Percentiles rank a stretch among this genome's conserved stretches.
Evolutionary conservation across 2,329 filamentous ascomycete genomes (phyloP).

Genomic region (Aspergillus transmontanensis): DNA sequence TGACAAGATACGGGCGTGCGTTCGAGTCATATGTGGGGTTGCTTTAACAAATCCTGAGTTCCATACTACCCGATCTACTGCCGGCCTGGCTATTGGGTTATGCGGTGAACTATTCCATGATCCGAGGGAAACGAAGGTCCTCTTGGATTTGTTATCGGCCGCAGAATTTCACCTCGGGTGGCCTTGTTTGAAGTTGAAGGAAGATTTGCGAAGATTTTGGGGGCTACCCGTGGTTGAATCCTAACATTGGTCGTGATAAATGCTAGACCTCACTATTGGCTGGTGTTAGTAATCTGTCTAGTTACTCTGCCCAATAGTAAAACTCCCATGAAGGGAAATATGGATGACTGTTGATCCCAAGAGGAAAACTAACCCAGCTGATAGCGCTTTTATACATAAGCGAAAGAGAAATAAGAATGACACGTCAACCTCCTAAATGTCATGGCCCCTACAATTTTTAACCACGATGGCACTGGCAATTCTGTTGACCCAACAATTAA

Average conservation of each 20-base stretch:
- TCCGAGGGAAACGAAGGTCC: neutral
- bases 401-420: too few relatives aligned
- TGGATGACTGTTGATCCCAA: too few relatives aligned
- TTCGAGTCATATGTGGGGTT: conserved; percentile 8
- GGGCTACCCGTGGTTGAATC: neutral
- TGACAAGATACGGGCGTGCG: neutral
- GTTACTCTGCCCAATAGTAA: neutral
- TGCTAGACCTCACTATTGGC: neutral
- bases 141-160: neutral
- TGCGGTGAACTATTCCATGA: conserved; percentile 9
- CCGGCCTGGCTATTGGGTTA: conserved; percentile 4
- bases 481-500: too few relatives aligned
- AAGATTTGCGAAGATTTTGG: conserved; percentile 4
- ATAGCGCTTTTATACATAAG: too few relatives aligned
- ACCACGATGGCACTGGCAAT: too few relatives aligned
- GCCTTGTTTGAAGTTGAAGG: conserved; percentile 8
- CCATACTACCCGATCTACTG: neutral
- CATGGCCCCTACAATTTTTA: too few relatives aligned
- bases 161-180: conserved; percentile 8
- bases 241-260: neutral
- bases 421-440: too few relatives aligned
- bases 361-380: too few relatives aligned
- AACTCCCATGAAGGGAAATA: too few relatives aligned
- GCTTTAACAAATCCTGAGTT: conserved; percentile 3
- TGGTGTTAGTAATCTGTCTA: neutral